A percentile compares a stretch with the other conserved stretches of the same genome.
Evolutionary conservation across 192 early-diverging fungal genomes (phyloP).

Genomic region (Backusella sp.): DNA sequence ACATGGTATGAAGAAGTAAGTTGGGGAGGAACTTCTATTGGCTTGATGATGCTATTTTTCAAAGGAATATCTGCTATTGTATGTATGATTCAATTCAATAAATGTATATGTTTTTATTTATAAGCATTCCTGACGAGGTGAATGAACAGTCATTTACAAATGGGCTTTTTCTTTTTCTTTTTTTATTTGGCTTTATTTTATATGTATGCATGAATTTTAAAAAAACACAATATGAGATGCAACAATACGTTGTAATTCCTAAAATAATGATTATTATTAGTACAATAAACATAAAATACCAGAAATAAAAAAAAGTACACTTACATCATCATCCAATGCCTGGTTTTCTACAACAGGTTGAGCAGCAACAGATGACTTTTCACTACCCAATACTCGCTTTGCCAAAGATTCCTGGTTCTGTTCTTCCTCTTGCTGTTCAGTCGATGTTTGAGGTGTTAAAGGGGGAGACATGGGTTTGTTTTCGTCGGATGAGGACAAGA

Average conservation of each 20-base stretch:
- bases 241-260: slow-evolving; percentile 28
- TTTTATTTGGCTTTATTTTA: neutral
- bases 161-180: no score
- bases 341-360: neutral
- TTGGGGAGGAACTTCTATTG: neutral
- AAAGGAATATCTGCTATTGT: neutral
- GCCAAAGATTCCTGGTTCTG: neutral
- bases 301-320: neutral
- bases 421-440: slow-evolving; percentile 5
- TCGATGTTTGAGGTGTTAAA: slow-evolving; percentile 6
- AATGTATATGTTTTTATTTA: neutral
- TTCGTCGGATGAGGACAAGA: neutral
- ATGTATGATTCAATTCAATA: neutral
- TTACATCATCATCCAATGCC: slow-evolving; percentile 18
- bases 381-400: slow-evolving; percentile 9
- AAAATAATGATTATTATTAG: neutral
- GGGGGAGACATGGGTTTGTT: slow-evolving; percentile 20
- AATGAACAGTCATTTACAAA: neutral
- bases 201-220: neutral
- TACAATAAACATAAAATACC: neutral
- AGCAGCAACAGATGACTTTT: neutral
- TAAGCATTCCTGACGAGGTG: neutral
- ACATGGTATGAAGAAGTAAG: neutral
- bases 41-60: neutral
- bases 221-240: slow-evolving; percentile 27